These are phyloP conservation scores for Rhizophagus clarus DNA, from an alignment of 192 early-diverging fungal species.

Conservation along the genomic window DNA sequence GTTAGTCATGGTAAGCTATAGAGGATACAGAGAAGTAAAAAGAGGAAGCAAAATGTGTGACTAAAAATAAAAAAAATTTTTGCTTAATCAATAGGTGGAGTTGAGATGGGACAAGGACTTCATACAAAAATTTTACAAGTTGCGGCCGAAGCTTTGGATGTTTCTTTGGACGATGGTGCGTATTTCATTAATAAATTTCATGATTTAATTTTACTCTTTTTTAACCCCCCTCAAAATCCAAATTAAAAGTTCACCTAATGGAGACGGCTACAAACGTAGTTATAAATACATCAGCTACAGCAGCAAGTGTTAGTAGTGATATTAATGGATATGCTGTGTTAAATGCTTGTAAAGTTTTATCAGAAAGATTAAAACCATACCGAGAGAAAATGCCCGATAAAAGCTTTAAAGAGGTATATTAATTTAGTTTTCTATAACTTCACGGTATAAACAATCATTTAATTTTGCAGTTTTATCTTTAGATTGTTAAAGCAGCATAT, in stretches of 20 bases:
- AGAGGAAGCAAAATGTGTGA: not conserved
- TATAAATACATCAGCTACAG: slow-evolving; percentile 79
- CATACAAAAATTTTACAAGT: slow-evolving; percentile 89
- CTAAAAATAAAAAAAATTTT: too few relatives aligned
- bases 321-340: slow-evolving; percentile 82
- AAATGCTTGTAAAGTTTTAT: slow-evolving; percentile 75
- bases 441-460: not conserved
- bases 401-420: slow-evolving; percentile 57
- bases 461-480: slow-evolving; percentile 16
- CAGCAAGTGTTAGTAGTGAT: slow-evolving; percentile 78
- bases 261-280: slow-evolving; percentile 77
- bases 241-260: slow-evolving; percentile 34
- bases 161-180: slow-evolving; percentile 64
- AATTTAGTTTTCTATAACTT: not conserved
- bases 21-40: too few relatives aligned
- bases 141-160: slow-evolving; percentile 76
- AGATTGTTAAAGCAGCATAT: slow-evolving; percentile 68
- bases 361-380: slow-evolving; percentile 71
- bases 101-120: slow-evolving; percentile 93
- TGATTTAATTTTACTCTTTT: not conserved
- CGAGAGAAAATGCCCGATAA: slow-evolving; percentile 57
- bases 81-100: slow-evolving; percentile 44
- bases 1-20: slow-evolving; percentile 64
- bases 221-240: too few relatives aligned
- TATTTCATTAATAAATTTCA: not conserved